These are phyloP conservation scores for Paecilomyces formosus DNA, from an alignment of 2,329 filamentous ascomycete species.

Conservation along the genomic window DNA sequence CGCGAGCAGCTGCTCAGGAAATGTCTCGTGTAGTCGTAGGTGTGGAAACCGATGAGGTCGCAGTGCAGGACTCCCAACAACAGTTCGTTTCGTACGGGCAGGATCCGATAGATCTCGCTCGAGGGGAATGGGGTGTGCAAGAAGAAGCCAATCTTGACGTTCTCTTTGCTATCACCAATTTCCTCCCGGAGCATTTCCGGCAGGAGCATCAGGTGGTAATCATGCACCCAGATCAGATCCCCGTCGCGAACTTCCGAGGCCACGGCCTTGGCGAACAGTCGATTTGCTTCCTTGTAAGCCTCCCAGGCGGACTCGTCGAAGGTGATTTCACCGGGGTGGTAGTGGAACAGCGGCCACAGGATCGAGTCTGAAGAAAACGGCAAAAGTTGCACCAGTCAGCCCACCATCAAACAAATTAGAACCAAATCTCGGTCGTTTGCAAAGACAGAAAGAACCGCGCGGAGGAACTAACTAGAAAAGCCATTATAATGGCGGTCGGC, in stretches of 20 bases:
- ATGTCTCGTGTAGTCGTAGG: constrained; percentile 90
- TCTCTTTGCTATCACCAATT: constrained; percentile 67
- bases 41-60: constrained; percentile 91
- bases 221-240: constrained; percentile 91
- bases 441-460: not conserved
- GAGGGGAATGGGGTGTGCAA: constrained; percentile 91
- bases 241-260: constrained; percentile 79
- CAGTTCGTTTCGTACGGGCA: constrained; percentile 81
- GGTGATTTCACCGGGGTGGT: constrained; percentile 92
- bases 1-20: constrained; percentile 89
- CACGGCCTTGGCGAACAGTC: constrained; percentile 78
- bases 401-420: not conserved
- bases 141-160: constrained; percentile 95
- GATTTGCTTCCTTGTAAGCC: constrained; percentile 84
- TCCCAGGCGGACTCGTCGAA: constrained; percentile 90
- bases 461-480: constrained; percentile 68
- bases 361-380: constrained; percentile 61
- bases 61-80: constrained; percentile 79
- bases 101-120: constrained; percentile 88
- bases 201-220: constrained; percentile 93
- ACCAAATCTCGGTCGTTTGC: not conserved
- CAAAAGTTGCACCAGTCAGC: constrained; percentile 3
- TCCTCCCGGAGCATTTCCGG: constrained; percentile 88
- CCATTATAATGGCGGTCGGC: constrained; percentile 97
- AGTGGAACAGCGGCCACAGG: constrained; percentile 94